A percentile compares a stretch with the other conserved stretches of the same genome.
Conservation (phyloP, 306 rosid genomes). For the Fragaria iinumae region DNA sequence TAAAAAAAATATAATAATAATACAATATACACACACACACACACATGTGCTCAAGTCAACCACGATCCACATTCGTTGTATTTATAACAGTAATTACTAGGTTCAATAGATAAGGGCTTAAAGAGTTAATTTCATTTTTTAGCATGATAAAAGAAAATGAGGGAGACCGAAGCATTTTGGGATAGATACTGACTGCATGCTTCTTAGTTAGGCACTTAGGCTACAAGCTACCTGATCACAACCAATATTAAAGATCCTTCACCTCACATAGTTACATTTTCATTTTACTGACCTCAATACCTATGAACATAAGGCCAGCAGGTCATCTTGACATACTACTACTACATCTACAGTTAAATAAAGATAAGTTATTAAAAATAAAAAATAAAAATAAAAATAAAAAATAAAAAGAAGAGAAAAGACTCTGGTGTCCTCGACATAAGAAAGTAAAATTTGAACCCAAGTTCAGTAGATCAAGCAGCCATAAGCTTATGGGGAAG, state of each 20-base stretch:
- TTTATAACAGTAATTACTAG: background rate
- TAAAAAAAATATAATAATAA: no score
- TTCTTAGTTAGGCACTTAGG: background rate
- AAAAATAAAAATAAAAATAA: no score
- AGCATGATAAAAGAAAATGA: background rate
- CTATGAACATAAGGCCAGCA: background rate
- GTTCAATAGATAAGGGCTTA: background rate
- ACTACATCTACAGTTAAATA: background rate
- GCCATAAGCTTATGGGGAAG: background rate
- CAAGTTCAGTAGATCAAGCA: background rate
- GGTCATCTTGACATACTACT: background rate
- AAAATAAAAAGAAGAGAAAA: background rate
- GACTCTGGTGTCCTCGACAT: background rate
- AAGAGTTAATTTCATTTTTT: background rate
- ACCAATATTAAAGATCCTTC: background rate
- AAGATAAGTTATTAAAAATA: background rate
- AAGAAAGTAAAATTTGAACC: background rate
- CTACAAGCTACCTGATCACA: background rate
- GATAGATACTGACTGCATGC: background rate
- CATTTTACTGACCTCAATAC: background rate
- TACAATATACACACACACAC: background rate
- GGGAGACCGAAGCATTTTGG: background rate
- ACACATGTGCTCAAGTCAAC: constrained; percentile 7
- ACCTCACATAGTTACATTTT: background rate
- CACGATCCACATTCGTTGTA: background rate